phyloP scores from a whole-genome alignment of 2,329 filamentous ascomycete species.

The Ophiocordyceps camponoti-floridani region DNA sequence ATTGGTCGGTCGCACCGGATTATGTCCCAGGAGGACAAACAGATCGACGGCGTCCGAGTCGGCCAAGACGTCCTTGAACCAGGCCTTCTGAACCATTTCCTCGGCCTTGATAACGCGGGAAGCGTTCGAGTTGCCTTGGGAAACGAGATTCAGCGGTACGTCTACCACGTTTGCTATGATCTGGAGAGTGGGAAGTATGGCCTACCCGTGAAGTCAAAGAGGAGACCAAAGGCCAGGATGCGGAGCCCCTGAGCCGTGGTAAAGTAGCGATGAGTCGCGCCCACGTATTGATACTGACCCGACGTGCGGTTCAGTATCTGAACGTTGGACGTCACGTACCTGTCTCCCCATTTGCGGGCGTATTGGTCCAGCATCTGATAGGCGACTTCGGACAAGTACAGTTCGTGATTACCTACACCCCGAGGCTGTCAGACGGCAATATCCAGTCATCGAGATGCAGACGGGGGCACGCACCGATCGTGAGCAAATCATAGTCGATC shows the following conservation, averaged over 20 bases:
- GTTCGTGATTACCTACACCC: constrained; percentile 42
- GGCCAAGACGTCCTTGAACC: constrained; percentile 42
- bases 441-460: background rate
- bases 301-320: constrained; percentile 21
- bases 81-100: constrained; percentile 30
- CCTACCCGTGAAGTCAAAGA: constrained; percentile 29
- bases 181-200: too few species aligned
- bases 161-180: background rate
- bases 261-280: constrained; percentile 24
- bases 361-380: constrained; percentile 44
- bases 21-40: constrained; percentile 47
- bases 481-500: constrained; percentile 22
- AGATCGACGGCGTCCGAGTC: constrained; percentile 37
- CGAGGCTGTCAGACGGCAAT: background rate
- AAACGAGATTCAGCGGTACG: background rate
- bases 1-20: constrained; percentile 29
- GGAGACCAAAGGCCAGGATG: constrained; percentile 25
- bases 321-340: constrained; percentile 26
- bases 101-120: constrained; percentile 40
- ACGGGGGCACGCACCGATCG: constrained; percentile 14
- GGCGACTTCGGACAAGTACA: constrained; percentile 43
- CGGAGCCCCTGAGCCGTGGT: constrained; percentile 22
- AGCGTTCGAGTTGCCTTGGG: constrained; percentile 36
- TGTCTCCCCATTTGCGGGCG: constrained; percentile 32
- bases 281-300: constrained; percentile 21